phyloP scores from a whole-genome alignment of 1,284 basidiomycete genomes.

The Leccinum solheimii region DNA sequence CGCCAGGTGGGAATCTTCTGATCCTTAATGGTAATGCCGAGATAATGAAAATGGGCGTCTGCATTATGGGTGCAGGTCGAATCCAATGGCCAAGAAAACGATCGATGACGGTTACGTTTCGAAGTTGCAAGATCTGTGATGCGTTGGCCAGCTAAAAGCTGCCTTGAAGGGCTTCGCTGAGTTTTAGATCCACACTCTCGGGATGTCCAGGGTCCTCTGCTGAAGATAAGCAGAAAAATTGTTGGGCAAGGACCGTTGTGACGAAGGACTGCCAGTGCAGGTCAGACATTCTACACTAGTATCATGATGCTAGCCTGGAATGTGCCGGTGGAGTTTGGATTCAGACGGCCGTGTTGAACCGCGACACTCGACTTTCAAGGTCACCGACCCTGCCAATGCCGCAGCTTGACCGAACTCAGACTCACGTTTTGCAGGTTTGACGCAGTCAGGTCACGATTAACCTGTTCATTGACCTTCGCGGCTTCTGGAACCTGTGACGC shows the following conservation, averaged over 20 bases:
- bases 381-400: background rate
- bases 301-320: background rate
- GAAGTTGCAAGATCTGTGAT: slow-evolving; percentile 1
- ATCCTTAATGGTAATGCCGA: slow-evolving; percentile 18
- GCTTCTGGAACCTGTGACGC: background rate
- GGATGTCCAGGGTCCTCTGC: background rate
- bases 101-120: background rate
- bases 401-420: background rate
- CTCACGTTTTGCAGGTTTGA: slow-evolving; percentile 11
- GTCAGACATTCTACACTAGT: background rate
- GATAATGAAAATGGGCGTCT: slow-evolving; percentile 19
- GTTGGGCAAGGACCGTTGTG: background rate
- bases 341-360: background rate
- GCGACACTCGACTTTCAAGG: background rate
- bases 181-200: background rate
- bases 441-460: background rate
- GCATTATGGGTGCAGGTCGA: slow-evolving; percentile 2
- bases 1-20: slow-evolving; percentile 26
- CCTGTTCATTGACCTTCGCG: background rate
- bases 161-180: background rate
- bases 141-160: background rate
- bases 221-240: background rate
- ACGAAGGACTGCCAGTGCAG: background rate
- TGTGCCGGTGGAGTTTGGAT: slow-evolving; percentile 5
- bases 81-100: background rate